Evolutionary conservation across 2,329 filamentous ascomycete genomes (phyloP).

Genomic region (Boeremia lycopersici): DNA sequence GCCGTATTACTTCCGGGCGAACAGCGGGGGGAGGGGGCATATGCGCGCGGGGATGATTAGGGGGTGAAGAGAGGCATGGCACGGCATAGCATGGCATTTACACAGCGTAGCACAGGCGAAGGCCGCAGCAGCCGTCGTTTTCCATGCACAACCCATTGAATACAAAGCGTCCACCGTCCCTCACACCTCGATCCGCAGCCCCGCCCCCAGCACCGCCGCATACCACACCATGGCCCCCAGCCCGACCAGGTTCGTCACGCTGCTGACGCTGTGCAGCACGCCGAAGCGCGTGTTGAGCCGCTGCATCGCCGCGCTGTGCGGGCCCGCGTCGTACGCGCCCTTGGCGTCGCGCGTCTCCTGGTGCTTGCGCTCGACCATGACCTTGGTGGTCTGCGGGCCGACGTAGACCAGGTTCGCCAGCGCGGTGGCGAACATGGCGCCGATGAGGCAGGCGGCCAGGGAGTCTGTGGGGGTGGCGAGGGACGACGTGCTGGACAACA

Average conservation of each 20-base stretch:
- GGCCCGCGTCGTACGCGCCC: slow-evolving; percentile 77
- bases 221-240: slow-evolving; percentile 76
- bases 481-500: too few relatives aligned
- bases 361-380: slow-evolving; percentile 76
- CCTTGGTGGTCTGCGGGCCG: slow-evolving; percentile 74
- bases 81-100: too few relatives aligned
- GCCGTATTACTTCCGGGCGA: slow-evolving; percentile 17
- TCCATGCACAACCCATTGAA: too few relatives aligned
- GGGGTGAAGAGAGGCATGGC: neutral
- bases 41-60: slow-evolving; percentile 11
- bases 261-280: slow-evolving; percentile 79
- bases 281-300: slow-evolving; percentile 63
- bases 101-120: too few relatives aligned
- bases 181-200: slow-evolving; percentile 5
- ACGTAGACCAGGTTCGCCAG: slow-evolving; percentile 73
- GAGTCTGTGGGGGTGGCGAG: slow-evolving; percentile 28
- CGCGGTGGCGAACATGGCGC: slow-evolving; percentile 72
- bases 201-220: slow-evolving; percentile 70
- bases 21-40: slow-evolving; percentile 15
- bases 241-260: slow-evolving; percentile 75
- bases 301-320: slow-evolving; percentile 85
- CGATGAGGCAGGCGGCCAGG: slow-evolving; percentile 62
- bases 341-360: slow-evolving; percentile 92
- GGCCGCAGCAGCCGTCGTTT: too few relatives aligned
- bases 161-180: too few relatives aligned